A percentile compares a stretch with the other conserved stretches of the same genome.
These are phyloP conservation scores for Colletotrichum lupini DNA, from an alignment of 2,329 filamentous ascomycete species.

Conservation along the genomic window DNA sequence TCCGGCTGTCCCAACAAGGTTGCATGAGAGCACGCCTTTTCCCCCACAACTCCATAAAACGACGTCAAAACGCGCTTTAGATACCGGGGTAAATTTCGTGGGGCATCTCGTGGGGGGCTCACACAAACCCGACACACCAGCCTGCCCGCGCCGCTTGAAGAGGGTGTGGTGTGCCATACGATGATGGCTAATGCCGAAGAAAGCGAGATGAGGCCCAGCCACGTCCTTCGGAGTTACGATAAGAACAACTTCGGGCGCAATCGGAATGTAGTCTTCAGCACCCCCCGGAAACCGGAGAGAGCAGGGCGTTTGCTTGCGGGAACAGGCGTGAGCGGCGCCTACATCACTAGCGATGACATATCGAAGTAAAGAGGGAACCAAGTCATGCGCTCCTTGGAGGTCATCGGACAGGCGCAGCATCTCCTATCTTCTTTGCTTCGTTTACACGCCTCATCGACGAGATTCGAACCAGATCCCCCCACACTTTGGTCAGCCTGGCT, in stretches of 20 bases:
- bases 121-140: constrained; percentile 19
- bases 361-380: background rate
- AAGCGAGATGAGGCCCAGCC: constrained; percentile 9
- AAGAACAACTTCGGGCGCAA: constrained; percentile 19
- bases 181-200: constrained; percentile 10
- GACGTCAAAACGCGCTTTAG: constrained; percentile 31
- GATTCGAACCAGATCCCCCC: constrained; percentile 1
- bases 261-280: background rate
- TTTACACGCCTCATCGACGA: constrained; percentile 14
- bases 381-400: background rate
- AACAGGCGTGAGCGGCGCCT: background rate
- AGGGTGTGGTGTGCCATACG: constrained; percentile 17
- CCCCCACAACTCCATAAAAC: constrained; percentile 37
- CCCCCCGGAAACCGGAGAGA: background rate
- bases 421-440: background rate
- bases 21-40: constrained; percentile 28
- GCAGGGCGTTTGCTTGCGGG: too few relatives aligned
- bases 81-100: constrained; percentile 29
- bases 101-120: constrained; percentile 33
- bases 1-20: constrained; percentile 31
- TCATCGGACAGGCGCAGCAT: background rate
- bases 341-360: background rate
- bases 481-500: constrained; percentile 5
- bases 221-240: constrained; percentile 26
- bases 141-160: constrained; percentile 6